Evolutionary conservation across 2,329 filamentous ascomycete genomes (phyloP).

Genomic region (Hysterium pulicare): DNA sequence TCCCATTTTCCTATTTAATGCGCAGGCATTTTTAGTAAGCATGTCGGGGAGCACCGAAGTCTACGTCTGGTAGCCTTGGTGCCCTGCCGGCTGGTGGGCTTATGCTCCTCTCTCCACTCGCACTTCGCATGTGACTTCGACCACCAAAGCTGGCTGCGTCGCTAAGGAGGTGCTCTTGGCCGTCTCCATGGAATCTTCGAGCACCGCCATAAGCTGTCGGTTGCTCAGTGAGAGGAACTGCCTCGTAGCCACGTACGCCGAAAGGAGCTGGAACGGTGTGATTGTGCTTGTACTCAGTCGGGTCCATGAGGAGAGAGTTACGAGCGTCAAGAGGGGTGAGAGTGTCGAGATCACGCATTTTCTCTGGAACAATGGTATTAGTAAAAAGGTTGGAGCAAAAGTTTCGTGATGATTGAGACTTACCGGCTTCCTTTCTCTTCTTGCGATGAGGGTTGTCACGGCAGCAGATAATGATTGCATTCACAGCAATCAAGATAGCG

Average conservation of each 20-base stretch:
- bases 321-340: conserved; percentile 84
- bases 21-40: conserved; percentile 1
- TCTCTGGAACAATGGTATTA: conserved; percentile 59
- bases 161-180: conserved; percentile 29
- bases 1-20: not conserved
- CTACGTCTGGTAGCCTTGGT: conserved; percentile 29
- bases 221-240: conserved; percentile 35
- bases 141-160: conserved; percentile 33
- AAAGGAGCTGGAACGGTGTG: conserved; percentile 26
- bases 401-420: conserved; percentile 35
- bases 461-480: conserved; percentile 78
- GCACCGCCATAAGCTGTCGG: conserved; percentile 25
- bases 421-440: conserved; percentile 86
- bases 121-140: conserved; percentile 17
- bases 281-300: conserved; percentile 44
- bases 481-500: conserved; percentile 83
- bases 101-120: conserved; percentile 20
- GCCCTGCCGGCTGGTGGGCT: conserved; percentile 20
- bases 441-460: conserved; percentile 87
- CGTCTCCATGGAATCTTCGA: conserved; percentile 22
- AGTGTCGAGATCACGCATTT: conserved; percentile 73
- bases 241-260: conserved; percentile 30
- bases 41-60: conserved; percentile 14
- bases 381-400: conserved; percentile 7
- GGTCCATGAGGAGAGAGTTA: conserved; percentile 77